Evolutionary conservation across 1,284 basidiomycete species (phyloP).

Genomic region (Microbotryum scabiosae): DNA sequence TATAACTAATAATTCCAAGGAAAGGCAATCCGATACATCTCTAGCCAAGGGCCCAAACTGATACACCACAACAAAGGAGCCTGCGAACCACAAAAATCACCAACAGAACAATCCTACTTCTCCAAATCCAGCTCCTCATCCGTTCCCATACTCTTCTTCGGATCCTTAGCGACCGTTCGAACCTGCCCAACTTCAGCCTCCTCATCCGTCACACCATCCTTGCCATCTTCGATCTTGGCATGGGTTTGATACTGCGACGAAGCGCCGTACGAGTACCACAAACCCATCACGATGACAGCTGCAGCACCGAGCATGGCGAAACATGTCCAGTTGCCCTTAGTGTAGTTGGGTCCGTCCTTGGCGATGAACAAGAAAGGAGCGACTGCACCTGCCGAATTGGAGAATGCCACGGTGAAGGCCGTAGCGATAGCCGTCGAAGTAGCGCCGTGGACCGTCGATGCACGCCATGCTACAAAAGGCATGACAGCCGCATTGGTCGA

Average conservation of each 20-base stretch:
- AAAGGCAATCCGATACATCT: no score
- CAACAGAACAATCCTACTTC: no score
- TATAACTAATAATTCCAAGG: no score
- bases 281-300: constrained; percentile 20
- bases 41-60: no score
- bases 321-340: constrained; percentile 33
- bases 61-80: no score
- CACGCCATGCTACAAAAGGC: constrained; percentile 28
- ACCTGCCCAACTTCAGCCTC: no score
- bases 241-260: constrained; percentile 30
- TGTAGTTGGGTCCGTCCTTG: constrained; percentile 3
- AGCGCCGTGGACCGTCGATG: constrained; percentile 32
- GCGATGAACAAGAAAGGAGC: constrained; percentile 26
- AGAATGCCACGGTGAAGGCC: constrained; percentile 33
- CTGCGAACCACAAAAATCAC: no score
- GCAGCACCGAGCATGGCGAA: constrained; percentile 33
- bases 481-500: constrained; percentile 36
- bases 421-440: constrained; percentile 36
- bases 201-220: no score
- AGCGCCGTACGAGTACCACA: constrained; percentile 35
- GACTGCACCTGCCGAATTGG: constrained; percentile 33
- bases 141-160: no score
- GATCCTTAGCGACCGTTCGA: no score
- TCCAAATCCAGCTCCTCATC: no score
- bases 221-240: no score